These are phyloP conservation scores for Fonsecaea erecta DNA, from an alignment of 2,329 filamentous ascomycete genomes.

Conservation along the genomic window DNA sequence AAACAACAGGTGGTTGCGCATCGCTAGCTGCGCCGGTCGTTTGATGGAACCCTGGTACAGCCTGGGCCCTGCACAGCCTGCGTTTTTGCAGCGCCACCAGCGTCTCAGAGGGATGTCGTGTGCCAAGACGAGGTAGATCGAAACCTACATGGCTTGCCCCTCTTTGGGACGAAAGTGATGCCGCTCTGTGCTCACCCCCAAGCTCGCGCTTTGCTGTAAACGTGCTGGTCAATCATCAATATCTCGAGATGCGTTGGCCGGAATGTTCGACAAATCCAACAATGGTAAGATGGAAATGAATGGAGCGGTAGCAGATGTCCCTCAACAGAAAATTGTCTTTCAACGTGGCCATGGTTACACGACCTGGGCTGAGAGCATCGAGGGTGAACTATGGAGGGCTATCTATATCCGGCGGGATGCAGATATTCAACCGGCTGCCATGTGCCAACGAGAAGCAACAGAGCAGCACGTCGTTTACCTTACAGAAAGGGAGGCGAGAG, in stretches of 20 bases:
- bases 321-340: slow-evolving; percentile 45
- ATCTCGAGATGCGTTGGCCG: slow-evolving; percentile 44
- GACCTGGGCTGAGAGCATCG: slow-evolving; percentile 45
- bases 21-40: background rate
- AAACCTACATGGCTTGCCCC: too few species aligned
- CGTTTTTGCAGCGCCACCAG: background rate
- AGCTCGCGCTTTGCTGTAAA: too few species aligned
- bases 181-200: too few species aligned
- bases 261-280: slow-evolving; percentile 36
- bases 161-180: too few species aligned
- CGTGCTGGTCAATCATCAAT: slow-evolving; percentile 46
- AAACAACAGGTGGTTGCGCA: background rate
- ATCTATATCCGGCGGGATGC: slow-evolving; percentile 53
- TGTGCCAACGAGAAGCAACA: slow-evolving; percentile 29
- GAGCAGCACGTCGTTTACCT: slow-evolving; percentile 18
- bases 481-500: slow-evolving; percentile 20
- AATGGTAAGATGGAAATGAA: slow-evolving; percentile 18
- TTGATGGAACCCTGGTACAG: background rate
- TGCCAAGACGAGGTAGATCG: too few species aligned
- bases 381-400: slow-evolving; percentile 48
- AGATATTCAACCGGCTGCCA: slow-evolving; percentile 46
- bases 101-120: background rate
- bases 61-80: background rate
- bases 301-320: slow-evolving; percentile 2
- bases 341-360: slow-evolving; percentile 55